Evolutionary conservation across 2,329 filamentous ascomycete genomes (phyloP).

Genomic region (Microdochium bolleyi): DNA sequence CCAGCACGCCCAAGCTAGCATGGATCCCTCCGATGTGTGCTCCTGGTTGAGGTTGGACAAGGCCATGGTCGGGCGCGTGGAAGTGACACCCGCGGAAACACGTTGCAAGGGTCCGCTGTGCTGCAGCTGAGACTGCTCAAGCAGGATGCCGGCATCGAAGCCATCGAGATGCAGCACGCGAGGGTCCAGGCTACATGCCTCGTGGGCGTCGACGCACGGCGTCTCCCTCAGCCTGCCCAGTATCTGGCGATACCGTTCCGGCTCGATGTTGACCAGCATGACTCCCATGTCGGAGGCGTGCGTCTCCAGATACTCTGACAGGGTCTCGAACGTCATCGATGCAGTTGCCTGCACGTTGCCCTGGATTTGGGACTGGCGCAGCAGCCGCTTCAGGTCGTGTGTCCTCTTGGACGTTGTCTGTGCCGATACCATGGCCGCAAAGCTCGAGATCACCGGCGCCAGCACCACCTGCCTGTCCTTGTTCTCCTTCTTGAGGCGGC

Average conservation of each 20-base stretch:
- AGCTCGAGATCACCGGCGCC: conserved; percentile 7
- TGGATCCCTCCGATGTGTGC: conserved; percentile 10
- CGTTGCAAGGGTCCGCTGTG: conserved; percentile 6
- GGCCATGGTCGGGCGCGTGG: conserved; percentile 8
- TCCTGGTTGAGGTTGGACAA: conserved; percentile 1
- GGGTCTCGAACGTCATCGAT: conserved; percentile 11
- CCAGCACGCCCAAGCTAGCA: conserved; percentile 19
- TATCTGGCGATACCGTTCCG: conserved; percentile 6
- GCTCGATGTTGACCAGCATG: conserved; percentile 10
- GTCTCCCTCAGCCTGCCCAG: conserved; percentile 6
- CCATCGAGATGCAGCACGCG: conserved; percentile 10
- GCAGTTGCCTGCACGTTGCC: conserved; percentile 14
- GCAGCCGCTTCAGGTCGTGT: conserved; percentile 15
- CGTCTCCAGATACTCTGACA: conserved; percentile 8
- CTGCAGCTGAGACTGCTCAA: conserved; percentile 8
- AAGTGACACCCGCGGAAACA: conserved; percentile 5
- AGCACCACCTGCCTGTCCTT: conserved; percentile 7
- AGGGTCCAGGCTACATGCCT: conserved; percentile 11
- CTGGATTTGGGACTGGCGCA: conserved; percentile 14
- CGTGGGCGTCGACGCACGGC: background rate
- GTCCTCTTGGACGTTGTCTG: conserved; percentile 17
- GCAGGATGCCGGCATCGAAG: conserved; percentile 12
- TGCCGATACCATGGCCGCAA: conserved; percentile 16
- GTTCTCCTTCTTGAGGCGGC: conserved; percentile 6
- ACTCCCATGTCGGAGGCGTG: conserved; percentile 12